Evolutionary conservation across 495 filamentous ascomycete genomes (phyloP), one percentile per base, ranked within the genome.

Genomic region (Pyrenopolyporus hunteri): DNA sequence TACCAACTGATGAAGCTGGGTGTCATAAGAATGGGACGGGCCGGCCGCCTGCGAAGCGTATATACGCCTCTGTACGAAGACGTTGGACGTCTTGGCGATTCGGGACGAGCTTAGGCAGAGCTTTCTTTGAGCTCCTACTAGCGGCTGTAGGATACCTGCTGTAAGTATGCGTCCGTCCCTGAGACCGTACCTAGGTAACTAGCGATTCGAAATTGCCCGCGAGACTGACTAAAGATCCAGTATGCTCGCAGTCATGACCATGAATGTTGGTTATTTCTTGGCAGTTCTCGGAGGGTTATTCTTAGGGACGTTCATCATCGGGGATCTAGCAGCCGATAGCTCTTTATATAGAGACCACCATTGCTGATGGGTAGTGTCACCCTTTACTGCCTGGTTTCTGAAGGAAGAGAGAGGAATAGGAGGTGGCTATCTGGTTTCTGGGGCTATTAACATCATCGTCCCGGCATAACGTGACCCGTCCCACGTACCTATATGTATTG

Each of bases 241-340:
- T 13, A 95, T 95, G 91, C 74, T 93, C 68, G 90, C 89, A 5
- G 87, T 93, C 46, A 95, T 95, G 91, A 93, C 90, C 6, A 81
- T 90, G 81, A 95, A 95, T 64, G 81, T 93, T 28, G 91, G 91
- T 6, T 95, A 93, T 65, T 94, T 93, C 70, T 73, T 90, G 25
- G 89, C 90, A 0, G 83, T 93, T 0, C 78, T 94, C 11, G 87
- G 73, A 0, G 91, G 91, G 0, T 75, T 84, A 6, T 93, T 93
- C 66, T 66, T 91, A 0, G 91, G 91, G 1, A 90, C 91, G 66
- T 72, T 93, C 54, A 78, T 80, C 0, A 76, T 89, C 39, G 89
- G 90, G 1, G 58, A 62, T 13, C 37, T 62, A 1, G 58, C 58
- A 14, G 58, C 58, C 1, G 58, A 62, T 17, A 62, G 50, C 39